Evolutionary conservation across 139 green algal species (phyloP).

Genomic region (Chlorella vulgaris): DNA sequence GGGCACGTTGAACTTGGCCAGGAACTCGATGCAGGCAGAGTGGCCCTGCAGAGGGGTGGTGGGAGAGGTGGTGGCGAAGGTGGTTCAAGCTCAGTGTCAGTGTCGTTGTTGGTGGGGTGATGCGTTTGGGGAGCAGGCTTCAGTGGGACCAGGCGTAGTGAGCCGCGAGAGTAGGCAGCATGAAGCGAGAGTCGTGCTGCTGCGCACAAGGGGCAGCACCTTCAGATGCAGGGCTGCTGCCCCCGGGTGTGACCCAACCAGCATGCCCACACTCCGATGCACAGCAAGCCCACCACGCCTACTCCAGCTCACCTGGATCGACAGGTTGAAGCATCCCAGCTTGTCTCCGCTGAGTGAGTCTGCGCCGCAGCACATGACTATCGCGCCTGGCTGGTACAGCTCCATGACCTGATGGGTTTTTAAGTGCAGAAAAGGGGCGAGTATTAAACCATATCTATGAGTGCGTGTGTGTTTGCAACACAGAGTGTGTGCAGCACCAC

Average conservation of each 20-base stretch:
- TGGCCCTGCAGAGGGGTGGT: slow-evolving; percentile 63
- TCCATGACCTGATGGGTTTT: slow-evolving; percentile 84
- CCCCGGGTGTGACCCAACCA: too few species aligned
- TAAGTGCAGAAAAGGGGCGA: too few species aligned
- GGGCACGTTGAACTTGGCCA: slow-evolving; percentile 91
- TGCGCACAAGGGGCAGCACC: too few species aligned
- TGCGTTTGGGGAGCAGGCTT: too few species aligned
- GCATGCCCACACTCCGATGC: not conserved
- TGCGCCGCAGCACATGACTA: slow-evolving; percentile 96
- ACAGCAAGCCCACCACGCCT: not conserved
- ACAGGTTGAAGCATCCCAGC: slow-evolving; percentile 99
- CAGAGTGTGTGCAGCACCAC: not conserved
- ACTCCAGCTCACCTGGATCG: slow-evolving; percentile 61
- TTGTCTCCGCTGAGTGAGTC: slow-evolving; percentile 95
- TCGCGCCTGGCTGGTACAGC: slow-evolving; percentile 92
- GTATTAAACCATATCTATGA: too few species aligned
- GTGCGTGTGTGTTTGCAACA: too few species aligned
- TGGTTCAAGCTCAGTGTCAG: too few species aligned
- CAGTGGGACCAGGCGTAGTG: too few species aligned
- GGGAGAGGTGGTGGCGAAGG: not conserved
- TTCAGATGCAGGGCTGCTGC: too few species aligned
- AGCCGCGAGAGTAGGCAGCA: too few species aligned
- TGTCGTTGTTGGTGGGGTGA: not conserved
- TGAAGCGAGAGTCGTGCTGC: too few species aligned
- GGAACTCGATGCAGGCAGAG: slow-evolving; percentile 95